A percentile compares a stretch with the other conserved stretches of the same genome.
Evolutionary conservation across 2,329 filamentous ascomycete species (phyloP).

Genomic region (Pseudogymnoascus sp.): DNA sequence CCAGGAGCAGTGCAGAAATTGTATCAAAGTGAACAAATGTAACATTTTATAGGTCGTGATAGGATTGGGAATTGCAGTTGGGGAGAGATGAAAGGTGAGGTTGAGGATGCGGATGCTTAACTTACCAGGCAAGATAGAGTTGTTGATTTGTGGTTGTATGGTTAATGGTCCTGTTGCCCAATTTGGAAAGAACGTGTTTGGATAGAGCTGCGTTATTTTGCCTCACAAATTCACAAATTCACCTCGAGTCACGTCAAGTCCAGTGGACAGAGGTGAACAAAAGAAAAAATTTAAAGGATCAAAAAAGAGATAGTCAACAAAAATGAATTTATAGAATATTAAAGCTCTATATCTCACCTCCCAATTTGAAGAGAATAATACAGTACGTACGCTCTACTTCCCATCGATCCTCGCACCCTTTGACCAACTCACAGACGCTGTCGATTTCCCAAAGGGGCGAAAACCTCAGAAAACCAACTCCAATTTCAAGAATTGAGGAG

Average conservation of each 20-base stretch:
- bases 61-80: not conserved
- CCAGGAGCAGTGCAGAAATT: not conserved
- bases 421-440: not conserved
- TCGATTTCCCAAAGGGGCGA: too few relatives aligned
- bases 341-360: not conserved
- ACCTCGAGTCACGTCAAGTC: not conserved
- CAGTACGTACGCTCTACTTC: not conserved
- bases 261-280: not conserved
- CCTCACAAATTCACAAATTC: not conserved
- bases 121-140: constrained; percentile 1
- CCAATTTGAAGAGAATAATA: too few relatives aligned
- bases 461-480: too few relatives aligned
- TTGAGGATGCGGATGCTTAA: not conserved
- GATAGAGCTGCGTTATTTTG: not conserved
- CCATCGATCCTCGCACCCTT: not conserved
- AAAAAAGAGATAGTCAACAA: not conserved
- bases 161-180: not conserved
- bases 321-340: not conserved
- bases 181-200: not conserved
- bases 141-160: not conserved
- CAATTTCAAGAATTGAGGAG: too few relatives aligned
- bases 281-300: not conserved
- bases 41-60: not conserved
- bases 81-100: not conserved
- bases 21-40: not conserved